Percentiles rank a stretch among this genome's conserved stretches.
Conservation (phyloP, 1,139 yeast genomes). For the Pichia sp. region DNA sequence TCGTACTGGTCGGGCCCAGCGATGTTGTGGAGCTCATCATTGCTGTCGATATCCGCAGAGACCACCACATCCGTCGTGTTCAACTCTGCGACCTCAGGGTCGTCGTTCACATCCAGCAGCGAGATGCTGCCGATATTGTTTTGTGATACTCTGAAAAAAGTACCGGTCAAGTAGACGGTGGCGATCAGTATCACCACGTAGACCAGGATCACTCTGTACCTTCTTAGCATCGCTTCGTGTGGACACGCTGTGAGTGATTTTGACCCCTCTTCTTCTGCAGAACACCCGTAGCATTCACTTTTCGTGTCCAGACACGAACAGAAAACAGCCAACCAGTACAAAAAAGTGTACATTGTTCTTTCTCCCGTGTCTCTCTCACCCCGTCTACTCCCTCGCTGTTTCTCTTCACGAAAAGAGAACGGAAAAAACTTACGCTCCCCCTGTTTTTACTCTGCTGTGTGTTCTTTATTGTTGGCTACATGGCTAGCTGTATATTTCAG, state of each 20-base stretch:
- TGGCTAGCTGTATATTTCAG: background rate
- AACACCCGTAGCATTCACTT: background rate
- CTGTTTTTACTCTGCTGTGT: background rate
- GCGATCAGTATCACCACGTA: background rate
- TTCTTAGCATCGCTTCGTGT: constrained; percentile 1
- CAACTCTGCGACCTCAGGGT: background rate
- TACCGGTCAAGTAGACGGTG: background rate
- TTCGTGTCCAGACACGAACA: background rate
- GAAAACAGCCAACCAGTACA: background rate
- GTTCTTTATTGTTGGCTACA: background rate
- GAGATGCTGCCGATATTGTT: background rate
- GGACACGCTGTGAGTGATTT: too few species aligned
- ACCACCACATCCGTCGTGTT: background rate
- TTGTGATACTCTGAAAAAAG: background rate
- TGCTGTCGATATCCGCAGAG: background rate
- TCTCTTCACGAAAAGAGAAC: background rate
- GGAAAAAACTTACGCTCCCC: background rate
- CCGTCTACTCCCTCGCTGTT: too few species aligned
- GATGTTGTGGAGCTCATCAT: background rate
- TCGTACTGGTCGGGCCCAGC: constrained; percentile 4
- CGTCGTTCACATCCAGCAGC: background rate
- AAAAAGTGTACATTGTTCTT: background rate
- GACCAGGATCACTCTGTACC: constrained; percentile 1
- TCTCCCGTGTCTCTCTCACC: background rate
- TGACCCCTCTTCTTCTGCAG: background rate